Evolutionary conservation across 257 asterid species (phyloP).

Genomic region (Solanum appendiculatum): DNA sequence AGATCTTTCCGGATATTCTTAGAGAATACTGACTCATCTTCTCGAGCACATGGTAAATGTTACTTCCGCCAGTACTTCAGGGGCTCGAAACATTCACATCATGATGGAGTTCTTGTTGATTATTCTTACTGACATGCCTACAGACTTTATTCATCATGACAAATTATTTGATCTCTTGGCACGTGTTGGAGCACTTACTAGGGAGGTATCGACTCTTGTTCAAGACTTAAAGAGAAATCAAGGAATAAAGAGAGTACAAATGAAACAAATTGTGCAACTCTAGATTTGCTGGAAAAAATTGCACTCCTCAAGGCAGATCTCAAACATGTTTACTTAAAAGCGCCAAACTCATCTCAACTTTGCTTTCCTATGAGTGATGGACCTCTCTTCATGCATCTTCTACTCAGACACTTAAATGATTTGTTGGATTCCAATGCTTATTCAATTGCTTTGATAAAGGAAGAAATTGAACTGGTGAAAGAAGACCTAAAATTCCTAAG

Average conservation of each 20-base stretch:
- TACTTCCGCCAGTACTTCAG: not conserved
- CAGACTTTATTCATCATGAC: not conserved
- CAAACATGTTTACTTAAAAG: too few species aligned
- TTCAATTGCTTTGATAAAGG: not conserved
- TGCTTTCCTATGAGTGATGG: too few species aligned
- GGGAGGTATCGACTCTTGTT: not conserved
- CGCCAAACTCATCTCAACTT: too few species aligned
- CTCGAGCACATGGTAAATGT: not conserved
- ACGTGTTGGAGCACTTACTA: not conserved
- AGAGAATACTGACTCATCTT: not conserved
- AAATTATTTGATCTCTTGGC: not conserved
- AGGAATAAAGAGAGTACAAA: not conserved
- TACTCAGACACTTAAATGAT: not conserved
- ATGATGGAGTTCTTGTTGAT: not conserved
- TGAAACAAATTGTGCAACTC: not conserved
- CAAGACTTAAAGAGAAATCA: not conserved
- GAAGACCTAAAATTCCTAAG: not conserved
- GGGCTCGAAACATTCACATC: not conserved
- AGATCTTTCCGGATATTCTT: not conserved
- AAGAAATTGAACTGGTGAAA: not conserved
- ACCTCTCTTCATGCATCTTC: too few species aligned
- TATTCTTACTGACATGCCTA: not conserved
- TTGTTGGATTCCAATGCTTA: not conserved
- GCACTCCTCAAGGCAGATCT: too few species aligned
- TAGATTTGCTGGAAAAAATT: too few species aligned